A percentile compares a stretch with the other conserved stretches of the same genome.
phyloP scores from a whole-genome alignment of 345 rosid genomes.

The Linum usitatissimum region DNA sequence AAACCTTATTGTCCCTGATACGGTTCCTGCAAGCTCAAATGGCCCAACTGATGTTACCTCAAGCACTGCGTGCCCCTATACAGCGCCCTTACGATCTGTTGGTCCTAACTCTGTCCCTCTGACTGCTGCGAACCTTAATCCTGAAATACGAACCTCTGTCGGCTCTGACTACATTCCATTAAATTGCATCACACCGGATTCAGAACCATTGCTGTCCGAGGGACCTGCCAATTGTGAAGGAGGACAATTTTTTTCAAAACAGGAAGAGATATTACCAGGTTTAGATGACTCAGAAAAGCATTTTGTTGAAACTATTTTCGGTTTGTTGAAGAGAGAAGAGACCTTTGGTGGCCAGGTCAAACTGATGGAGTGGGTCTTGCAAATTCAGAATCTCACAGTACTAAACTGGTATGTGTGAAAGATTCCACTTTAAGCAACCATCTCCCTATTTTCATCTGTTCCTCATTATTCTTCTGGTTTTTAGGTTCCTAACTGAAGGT shows the following conservation, averaged over 20 bases:
- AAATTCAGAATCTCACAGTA: constrained; percentile 63
- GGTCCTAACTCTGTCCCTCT: constrained; percentile 9
- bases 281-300: constrained; percentile 53
- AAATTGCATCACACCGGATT: constrained; percentile 1
- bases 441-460: constrained; percentile 5
- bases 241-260: constrained; percentile 39
- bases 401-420: constrained; percentile 48
- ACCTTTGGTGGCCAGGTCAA: constrained; percentile 86
- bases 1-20: constrained; percentile 21
- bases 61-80: constrained; percentile 27
- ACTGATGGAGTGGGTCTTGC: constrained; percentile 88
- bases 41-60: constrained; percentile 34
- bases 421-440: constrained; percentile 4
- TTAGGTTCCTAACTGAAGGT: constrained; percentile 82
- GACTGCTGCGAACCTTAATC: constrained; percentile 4
- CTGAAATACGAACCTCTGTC: not conserved
- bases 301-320: constrained; percentile 66
- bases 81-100: not conserved
- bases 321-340: constrained; percentile 60
- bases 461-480: constrained; percentile 14
- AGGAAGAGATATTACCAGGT: constrained; percentile 42
- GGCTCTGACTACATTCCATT: constrained; percentile 4
- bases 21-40: constrained; percentile 37
- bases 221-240: constrained; percentile 32
- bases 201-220: not conserved